A percentile compares a stretch with the other conserved stretches of the same genome.
These are phyloP conservation scores for Polyplosphaeria fusca DNA, from an alignment of 495 filamentous ascomycete genomes.

Conservation along the genomic window DNA sequence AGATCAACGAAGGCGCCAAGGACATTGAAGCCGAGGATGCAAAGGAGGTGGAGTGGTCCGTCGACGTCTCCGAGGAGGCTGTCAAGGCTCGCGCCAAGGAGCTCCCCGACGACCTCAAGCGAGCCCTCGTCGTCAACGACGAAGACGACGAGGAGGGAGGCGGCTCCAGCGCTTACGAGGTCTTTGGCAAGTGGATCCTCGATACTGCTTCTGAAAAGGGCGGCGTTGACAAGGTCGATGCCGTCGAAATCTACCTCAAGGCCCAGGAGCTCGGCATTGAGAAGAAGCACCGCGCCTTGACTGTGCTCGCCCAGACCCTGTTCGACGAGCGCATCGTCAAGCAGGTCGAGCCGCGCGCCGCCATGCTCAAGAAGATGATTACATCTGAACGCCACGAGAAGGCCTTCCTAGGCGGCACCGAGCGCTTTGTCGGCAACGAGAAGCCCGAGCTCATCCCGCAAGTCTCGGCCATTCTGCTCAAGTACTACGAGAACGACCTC, in stretches of 20 bases:
- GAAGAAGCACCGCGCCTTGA: constrained; percentile 85
- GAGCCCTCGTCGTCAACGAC: constrained; percentile 78
- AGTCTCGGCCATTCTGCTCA: constrained; percentile 79
- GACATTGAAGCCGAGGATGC: constrained; percentile 62
- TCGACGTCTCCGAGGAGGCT: constrained; percentile 91
- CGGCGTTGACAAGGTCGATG: constrained; percentile 69
- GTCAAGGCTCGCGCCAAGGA: constrained; percentile 90
- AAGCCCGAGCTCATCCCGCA: constrained; percentile 72
- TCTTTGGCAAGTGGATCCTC: constrained; percentile 89
- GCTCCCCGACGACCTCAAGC: constrained; percentile 87
- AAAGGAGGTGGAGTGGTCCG: constrained; percentile 88
- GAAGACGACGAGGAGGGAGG: constrained; percentile 75
- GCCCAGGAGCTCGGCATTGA: constrained; percentile 95
- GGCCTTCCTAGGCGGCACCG: constrained; percentile 93
- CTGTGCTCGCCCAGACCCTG: constrained; percentile 88
- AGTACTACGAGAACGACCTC: constrained; percentile 85
- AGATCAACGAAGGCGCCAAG: constrained; percentile 79
- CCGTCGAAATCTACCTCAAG: constrained; percentile 91
- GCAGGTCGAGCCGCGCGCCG: constrained; percentile 76
- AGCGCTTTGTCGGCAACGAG: constrained; percentile 85
- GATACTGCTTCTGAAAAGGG: constrained; percentile 67
- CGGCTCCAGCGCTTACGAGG: constrained; percentile 79
- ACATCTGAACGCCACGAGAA: constrained; percentile 90
- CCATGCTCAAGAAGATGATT: constrained; percentile 88
- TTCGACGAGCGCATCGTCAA: constrained; percentile 86